Evolutionary conservation across 805 yeast genomes (phyloP), one percentile per base, ranked within the genome.

Genomic region (Saccharomycopsis capsularis): DNA sequence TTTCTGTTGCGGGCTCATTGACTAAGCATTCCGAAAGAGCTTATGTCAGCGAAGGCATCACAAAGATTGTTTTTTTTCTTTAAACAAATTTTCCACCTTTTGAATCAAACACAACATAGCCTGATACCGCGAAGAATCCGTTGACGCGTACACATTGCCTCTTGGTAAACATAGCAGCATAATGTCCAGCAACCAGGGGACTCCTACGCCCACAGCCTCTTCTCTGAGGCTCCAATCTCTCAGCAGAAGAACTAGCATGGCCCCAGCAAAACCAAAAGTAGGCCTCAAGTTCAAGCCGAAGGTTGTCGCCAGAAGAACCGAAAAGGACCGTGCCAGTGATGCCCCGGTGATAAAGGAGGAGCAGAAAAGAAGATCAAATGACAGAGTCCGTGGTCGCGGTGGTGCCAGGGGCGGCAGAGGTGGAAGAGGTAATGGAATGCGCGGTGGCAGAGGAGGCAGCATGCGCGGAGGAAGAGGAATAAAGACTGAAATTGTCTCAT

Each of bases 201-300:
- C n/a, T n/a, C n/a, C n/a, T n/a, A n/a, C n/a, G n/a, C n/a, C n/a
- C n/a, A n/a, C n/a, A n/a, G n/a, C n/a, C n/a, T n/a, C n/a, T n/a
- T n/a, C n/a, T n/a, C n/a, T 47, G 7, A 43, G 54, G 25, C 34
- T 48, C 15, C 44, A 47, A 18, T 47, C 51, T 15, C 40, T 50
- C 19, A 40, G 22, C 21, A 46, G 51, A 39, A 46, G 34, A 22
- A 18, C 41, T 16, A 40, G 22, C 16, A 32, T 38, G 4, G 43
- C 48, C 13, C 57, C 57, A 24, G 59, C 67, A 2, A 77, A 78
- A 57, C 76, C 85, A 5, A 47, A 45, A 25, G 40, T 22, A 15
- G 70, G 78, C 2, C 67, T 84, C 52, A 82, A 83, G 63, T 90
- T 90, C 66, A 80, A 81, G 63, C 97, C 97, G 2, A 90, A 90